Base-by-base conservation (phyloP, 768 basidiomycete species). In the Tylopilus plumbeoviolaceoides region DNA sequence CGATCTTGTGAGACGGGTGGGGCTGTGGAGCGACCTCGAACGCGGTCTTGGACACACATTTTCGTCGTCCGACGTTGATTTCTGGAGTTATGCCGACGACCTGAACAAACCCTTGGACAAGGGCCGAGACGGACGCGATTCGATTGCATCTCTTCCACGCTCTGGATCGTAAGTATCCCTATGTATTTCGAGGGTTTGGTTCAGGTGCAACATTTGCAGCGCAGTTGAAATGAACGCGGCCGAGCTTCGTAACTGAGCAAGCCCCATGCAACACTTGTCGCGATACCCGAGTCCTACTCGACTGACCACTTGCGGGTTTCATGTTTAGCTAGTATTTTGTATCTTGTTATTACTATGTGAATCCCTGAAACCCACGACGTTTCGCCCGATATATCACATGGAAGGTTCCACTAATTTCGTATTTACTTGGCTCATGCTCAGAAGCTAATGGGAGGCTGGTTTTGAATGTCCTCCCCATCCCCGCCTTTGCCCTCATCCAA, bases 31-130 rank as follows among this genome's bases (percentile, higher is more conserved):
- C 18, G 67, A 70, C 18, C 49, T 70, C 15, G 60, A 62, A 38
- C 38, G 40, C 9, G 56, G 57, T 33, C 51, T 67, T 35, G 63
- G 65, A 23, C 55, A 44, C 18, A 57, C 67, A 14, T 67, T 68
- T 43, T 67, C 71, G n/a, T 63, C 63, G 15, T 67, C 63, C 23
- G 76, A 76, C 49, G 67, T 85, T 11, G 81, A 86, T 56, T 89
- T 88, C 59, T 89, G 84, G 82, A 88, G 86, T 58, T 88, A 87
- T 60, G 63, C 64, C 9, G 64, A 63, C 50, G 61, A 53, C 27
- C 50, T 62, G 49, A 42, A 51, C 33, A 50, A 44, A 33, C 30
- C 20, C 14, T 25, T 33, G 30, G 42, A 46, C 23, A 41, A 27
- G 31, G 39, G 44, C 40, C 51, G 59, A 44, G 41, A 20, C 47